Evolutionary conservation across 1,284 basidiomycete genomes (phyloP), one percentile per base, ranked within the genome.

Genomic region (Ustilago curta): DNA sequence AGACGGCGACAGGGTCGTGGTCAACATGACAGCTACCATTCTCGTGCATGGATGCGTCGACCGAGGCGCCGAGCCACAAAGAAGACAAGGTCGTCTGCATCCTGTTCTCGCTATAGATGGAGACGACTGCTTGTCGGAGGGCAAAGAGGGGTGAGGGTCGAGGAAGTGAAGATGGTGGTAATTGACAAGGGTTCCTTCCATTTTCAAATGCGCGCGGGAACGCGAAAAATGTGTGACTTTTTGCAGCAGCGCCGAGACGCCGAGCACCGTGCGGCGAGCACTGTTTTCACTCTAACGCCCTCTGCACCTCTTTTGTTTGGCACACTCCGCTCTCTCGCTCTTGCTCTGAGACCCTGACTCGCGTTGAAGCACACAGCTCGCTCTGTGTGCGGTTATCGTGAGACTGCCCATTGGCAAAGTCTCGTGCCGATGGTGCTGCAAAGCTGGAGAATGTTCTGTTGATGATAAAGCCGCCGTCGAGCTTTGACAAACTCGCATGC

Each of bases 1-100:
- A 80, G 44, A 91, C 88, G 8, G 91, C 90, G 78, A 90, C 88
- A 85, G 90, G 89, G 85, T 96, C 91, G 86, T 94, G 92, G 31
- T 78, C 47, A 18, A 74, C 50, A 48, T 76, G 76, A 58, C 80
- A 82, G 42, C 48, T 74, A 9, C 43, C 63, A 23, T 70, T 57
- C 31, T 67, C 72, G 44, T 75, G 56, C 19, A 62, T 18, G 39
- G n/a, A 25, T 2, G 55, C 55, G 7, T 55, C 59, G 54, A 73
- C 23, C 25, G 65, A 39, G 8, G 70, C 61, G 12, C 35, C 50
- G n/a, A 67, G 42, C 71, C 66, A 74, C 47, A 74, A 19, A n/a
- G 66, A 66, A 18, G 55, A 56, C 44, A 69, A 42, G 16, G 67
- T 63, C 12, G 67, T 66, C 59, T 66, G 66, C 55, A 70, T 63